phyloP scores from a whole-genome alignment of 2,329 filamentous ascomycete species.

The Mollisiaceae sp. region DNA sequence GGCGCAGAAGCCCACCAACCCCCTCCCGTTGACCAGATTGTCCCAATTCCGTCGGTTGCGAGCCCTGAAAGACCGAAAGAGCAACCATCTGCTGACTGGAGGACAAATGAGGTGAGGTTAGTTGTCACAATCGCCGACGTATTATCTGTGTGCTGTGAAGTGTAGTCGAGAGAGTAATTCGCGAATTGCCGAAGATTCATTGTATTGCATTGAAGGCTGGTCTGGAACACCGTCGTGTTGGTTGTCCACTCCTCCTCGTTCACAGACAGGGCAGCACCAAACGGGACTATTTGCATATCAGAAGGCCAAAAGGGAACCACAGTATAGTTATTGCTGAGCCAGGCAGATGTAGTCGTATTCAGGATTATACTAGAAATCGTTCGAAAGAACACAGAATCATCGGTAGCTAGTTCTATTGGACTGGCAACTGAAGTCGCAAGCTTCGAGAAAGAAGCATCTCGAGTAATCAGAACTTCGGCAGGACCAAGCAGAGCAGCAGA shows the following conservation, averaged over 20 bases:
- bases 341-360: slow-evolving; percentile 28
- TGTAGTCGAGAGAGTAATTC: slow-evolving; percentile 22
- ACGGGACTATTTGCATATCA: slow-evolving; percentile 7
- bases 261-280: slow-evolving; percentile 16
- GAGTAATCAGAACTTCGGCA: slow-evolving; percentile 12
- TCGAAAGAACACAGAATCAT: slow-evolving; percentile 24
- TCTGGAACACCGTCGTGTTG: slow-evolving; percentile 27
- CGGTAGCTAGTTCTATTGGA: slow-evolving; percentile 16
- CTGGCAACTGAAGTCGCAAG: slow-evolving; percentile 10
- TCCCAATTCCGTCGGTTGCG: neutral
- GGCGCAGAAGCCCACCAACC: slow-evolving; percentile 21
- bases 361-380: slow-evolving; percentile 26
- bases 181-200: slow-evolving; percentile 21
- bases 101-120: slow-evolving; percentile 24
- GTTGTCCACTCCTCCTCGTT: slow-evolving; percentile 19
- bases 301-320: slow-evolving; percentile 30
- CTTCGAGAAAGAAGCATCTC: slow-evolving; percentile 13
- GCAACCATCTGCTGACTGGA: slow-evolving; percentile 26
- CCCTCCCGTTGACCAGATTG: slow-evolving; percentile 15
- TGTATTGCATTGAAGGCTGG: slow-evolving; percentile 19
- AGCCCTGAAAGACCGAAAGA: slow-evolving; percentile 21
- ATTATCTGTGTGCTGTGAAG: neutral
- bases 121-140: neutral
- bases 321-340: slow-evolving; percentile 27
- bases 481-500: slow-evolving; percentile 26